Evolutionary conservation across 495 filamentous ascomycete species (phyloP), one percentile per base, ranked within the genome.

Genomic region (Penicillium antarcticum): DNA sequence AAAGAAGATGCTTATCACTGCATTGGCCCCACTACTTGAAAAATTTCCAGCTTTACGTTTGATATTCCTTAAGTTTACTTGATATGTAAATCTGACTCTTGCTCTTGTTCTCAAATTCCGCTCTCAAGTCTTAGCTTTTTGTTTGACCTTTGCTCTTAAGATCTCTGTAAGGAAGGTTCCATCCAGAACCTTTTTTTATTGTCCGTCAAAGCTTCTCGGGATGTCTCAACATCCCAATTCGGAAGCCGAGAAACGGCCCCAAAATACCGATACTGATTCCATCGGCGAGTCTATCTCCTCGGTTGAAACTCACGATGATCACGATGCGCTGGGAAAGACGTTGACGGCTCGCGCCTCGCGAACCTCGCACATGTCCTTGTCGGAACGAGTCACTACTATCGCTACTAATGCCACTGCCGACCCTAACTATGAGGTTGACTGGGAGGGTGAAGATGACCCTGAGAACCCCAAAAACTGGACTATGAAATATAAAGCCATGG

Each of bases 391-490:
- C 32, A 82, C 81, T 6, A 83, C 82, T 29, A 65, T 82, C 45
- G 73, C 70, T 9, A 89, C 83, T 10, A 75, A 76, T 41, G 79
- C 74, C 17, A 86, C 84, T 1, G 68, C 77, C 3, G 76, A 83
- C 53, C 82, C 87, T 2, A 78, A 80, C 21, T 92, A 81, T 61
- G 91, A 96, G 60, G 82, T 96, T 21, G 81, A 82, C 53, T 92
- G 88, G 68, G 80, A 82, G 16, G 75, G 74, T 0, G 76, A 82
- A 11, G 65, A 72, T 38, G 87, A 95, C 55, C 75, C 74, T 2
- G 75, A 78, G 13, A 88, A 94, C 62, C 90, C 91, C 14, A 75
- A 77, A 54, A 89, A 91, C 63, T 95, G 90, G 91, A 66, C 81
- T 0, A 45, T 87, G 16, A 76, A 65, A 67, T 89, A 89, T 66